A percentile compares a stretch with the other conserved stretches of the same genome.
phyloP scores from a whole-genome alignment of 768 basidiomycete species.

The Lactifluus pinguis region DNA sequence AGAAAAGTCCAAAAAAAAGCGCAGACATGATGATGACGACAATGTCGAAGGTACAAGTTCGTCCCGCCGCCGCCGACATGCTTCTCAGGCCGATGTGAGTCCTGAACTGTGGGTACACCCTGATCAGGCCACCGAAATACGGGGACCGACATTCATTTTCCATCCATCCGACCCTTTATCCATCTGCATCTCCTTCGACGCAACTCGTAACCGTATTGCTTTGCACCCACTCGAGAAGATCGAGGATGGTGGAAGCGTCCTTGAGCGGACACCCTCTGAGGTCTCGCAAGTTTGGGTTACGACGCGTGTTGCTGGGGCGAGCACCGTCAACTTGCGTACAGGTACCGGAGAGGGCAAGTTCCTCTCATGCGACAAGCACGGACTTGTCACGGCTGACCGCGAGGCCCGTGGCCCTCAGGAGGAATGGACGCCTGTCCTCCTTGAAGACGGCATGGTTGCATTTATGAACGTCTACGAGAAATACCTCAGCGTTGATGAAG shows the following conservation, averaged over 20 bases:
- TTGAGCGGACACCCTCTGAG: constrained; percentile 68
- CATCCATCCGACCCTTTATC: constrained; percentile 78
- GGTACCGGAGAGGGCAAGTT: constrained; percentile 88
- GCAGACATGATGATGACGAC: constrained; percentile 49
- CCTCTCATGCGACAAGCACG: constrained; percentile 79
- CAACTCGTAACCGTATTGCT: constrained; percentile 65
- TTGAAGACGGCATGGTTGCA: constrained; percentile 79
- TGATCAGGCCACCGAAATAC: constrained; percentile 60
- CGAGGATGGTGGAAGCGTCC: constrained; percentile 39
- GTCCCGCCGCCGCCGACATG: constrained; percentile 39
- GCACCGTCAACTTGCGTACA: constrained; percentile 79
- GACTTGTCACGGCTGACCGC: constrained; percentile 72
- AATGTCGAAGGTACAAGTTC: constrained; percentile 36
- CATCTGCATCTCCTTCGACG: constrained; percentile 68
- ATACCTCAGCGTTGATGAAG: constrained; percentile 77
- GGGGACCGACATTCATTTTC: constrained; percentile 79
- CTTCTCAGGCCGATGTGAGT: constrained; percentile 50
- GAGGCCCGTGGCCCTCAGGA: constrained; percentile 91
- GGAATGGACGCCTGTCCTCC: constrained; percentile 82
- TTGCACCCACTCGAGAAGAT: constrained; percentile 57
- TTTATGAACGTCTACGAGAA: constrained; percentile 87
- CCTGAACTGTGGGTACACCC: constrained; percentile 77
- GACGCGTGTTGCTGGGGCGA: constrained; percentile 75
- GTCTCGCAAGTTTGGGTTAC: constrained; percentile 89
- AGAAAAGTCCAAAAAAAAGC: constrained; percentile 76